A percentile compares a stretch with the other conserved stretches of the same genome.
phyloP scores from a whole-genome alignment of 805 yeast species.

The Sugiyamaella marilandica region DNA sequence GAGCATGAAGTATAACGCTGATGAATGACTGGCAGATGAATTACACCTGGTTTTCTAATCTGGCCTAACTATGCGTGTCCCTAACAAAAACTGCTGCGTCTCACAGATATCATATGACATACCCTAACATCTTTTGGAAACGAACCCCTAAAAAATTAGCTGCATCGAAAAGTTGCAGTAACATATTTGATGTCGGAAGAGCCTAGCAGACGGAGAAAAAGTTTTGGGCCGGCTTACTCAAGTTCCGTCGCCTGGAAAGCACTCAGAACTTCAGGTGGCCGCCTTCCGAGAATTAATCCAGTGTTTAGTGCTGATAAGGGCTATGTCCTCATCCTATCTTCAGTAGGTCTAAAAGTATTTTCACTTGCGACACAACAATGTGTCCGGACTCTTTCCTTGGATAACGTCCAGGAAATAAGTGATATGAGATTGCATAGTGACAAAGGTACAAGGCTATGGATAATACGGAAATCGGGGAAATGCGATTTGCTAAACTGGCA shows the following conservation, averaged over 20 bases:
- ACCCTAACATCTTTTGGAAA: not conserved
- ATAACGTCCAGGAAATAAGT: slow-evolving; percentile 26
- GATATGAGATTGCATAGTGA: slow-evolving; percentile 30
- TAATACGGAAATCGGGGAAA: slow-evolving; percentile 27
- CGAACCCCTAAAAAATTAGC: not conserved
- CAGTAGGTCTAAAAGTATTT: slow-evolving; percentile 36
- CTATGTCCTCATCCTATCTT: slow-evolving; percentile 34
- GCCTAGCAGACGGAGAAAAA: not conserved
- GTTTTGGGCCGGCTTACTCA: slow-evolving; percentile 8
- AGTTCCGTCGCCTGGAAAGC: slow-evolving; percentile 25
- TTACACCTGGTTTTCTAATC: too few relatives aligned
- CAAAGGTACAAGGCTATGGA: slow-evolving; percentile 22
- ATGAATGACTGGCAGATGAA: too few relatives aligned
- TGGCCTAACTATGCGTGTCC: too few relatives aligned
- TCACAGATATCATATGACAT: too few relatives aligned
- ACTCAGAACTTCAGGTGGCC: slow-evolving; percentile 34
- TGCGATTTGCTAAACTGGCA: slow-evolving; percentile 27
- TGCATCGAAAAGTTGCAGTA: too few relatives aligned
- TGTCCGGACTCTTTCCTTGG: slow-evolving; percentile 31
- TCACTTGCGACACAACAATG: slow-evolving; percentile 33
- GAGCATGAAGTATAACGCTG: too few relatives aligned
- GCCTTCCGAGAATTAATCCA: slow-evolving; percentile 33
- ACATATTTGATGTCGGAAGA: not conserved
- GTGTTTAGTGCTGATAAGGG: slow-evolving; percentile 33
- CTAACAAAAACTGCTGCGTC: too few relatives aligned